Conservation (phyloP, 2,329 filamentous ascomycete genomes). For the Ceratocystis colombiana region DNA sequence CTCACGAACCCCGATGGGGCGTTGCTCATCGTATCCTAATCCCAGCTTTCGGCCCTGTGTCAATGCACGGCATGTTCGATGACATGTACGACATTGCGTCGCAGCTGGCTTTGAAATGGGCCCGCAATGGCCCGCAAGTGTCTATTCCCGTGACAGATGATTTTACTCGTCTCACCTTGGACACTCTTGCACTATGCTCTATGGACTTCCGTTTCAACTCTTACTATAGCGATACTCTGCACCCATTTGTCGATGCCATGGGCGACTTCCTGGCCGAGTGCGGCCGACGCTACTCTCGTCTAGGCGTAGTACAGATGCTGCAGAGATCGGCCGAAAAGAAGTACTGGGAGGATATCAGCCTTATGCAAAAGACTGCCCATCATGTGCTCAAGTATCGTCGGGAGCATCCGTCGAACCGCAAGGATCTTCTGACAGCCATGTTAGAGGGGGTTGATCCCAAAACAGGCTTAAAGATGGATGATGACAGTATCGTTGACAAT, state of each 20-base stretch:
- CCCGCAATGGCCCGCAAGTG: conserved; percentile 48
- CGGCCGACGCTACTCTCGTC: conserved; percentile 40
- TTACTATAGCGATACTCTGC: conserved; percentile 57
- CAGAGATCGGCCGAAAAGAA: conserved; percentile 41
- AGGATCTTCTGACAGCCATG: conserved; percentile 62
- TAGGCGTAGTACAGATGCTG: conserved; percentile 39
- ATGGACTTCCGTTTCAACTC: conserved; percentile 67
- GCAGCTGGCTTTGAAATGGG: conserved; percentile 59
- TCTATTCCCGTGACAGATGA: conserved; percentile 54
- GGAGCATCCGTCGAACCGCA: conserved; percentile 45
- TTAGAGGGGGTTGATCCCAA: conserved; percentile 55
- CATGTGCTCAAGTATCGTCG: conserved; percentile 53
- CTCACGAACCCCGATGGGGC: conserved; percentile 52
- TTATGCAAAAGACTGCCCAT: conserved; percentile 45
- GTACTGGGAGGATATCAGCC: conserved; percentile 45
- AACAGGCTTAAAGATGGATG: conserved; percentile 54
- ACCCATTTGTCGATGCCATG: conserved; percentile 63
- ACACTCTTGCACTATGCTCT: conserved; percentile 61
- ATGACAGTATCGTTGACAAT: conserved; percentile 56
- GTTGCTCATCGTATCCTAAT: conserved; percentile 56
- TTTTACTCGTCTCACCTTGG: conserved; percentile 62
- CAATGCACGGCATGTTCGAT: conserved; percentile 58
- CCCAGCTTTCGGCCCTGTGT: conserved; percentile 59
- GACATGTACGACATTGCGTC: conserved; percentile 59
- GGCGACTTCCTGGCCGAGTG: conserved; percentile 50